phyloP scores from a whole-genome alignment of 179 eudicot genomes.

The Monotropa hypopitys region DNA sequence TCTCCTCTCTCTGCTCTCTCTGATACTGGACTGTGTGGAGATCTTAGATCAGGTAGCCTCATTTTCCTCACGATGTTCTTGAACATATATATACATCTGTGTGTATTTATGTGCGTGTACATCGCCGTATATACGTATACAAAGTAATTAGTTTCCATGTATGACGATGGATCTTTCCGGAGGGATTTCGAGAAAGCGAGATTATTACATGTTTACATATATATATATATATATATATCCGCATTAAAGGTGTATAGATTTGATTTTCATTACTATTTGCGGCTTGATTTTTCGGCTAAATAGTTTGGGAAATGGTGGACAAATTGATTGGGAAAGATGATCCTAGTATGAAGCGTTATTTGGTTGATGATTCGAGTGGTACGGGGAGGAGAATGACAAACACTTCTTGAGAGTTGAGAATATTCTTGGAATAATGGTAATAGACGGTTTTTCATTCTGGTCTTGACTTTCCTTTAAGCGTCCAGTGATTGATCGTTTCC shows the following conservation, averaged over 20 bases:
- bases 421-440: neutral
- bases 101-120: no score
- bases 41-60: neutral
- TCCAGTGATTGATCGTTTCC: neutral
- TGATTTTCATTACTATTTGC: neutral
- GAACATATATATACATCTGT: neutral
- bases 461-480: neutral
- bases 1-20: neutral
- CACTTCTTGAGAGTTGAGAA: neutral
- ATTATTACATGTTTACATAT: neutral
- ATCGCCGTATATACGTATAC: neutral
- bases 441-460: neutral
- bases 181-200: neutral
- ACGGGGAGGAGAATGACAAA: neutral
- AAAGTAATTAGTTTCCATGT: neutral
- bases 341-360: neutral
- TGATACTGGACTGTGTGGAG: neutral
- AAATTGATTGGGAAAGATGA: neutral
- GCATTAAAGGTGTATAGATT: neutral
- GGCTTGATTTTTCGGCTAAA: neutral
- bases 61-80: neutral
- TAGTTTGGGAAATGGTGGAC: neutral
- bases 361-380: neutral
- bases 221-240: no score
- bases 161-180: neutral